phyloP scores from a whole-genome alignment of 306 rosid species.

The Pyrus communis region DNA sequence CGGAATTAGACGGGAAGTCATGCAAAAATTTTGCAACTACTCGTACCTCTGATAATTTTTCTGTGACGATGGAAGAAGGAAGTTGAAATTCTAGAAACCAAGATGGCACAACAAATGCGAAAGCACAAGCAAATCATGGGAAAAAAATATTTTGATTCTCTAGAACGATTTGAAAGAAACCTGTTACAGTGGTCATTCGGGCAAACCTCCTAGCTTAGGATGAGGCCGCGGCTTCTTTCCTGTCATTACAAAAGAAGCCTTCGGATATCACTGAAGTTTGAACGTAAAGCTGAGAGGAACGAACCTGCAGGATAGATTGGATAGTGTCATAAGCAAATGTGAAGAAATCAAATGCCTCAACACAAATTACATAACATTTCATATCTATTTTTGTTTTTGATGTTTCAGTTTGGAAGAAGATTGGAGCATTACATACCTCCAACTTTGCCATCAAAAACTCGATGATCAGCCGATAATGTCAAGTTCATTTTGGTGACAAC shows the following conservation, averaged over 20 bases:
- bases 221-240: conserved; percentile 1
- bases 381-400: neutral
- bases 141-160: conserved; percentile 19
- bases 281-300: conserved; percentile 63
- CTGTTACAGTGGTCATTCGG: conserved; percentile 17
- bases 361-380: neutral
- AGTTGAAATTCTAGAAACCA: conserved; percentile 3
- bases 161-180: conserved; percentile 10
- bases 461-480: conserved; percentile 91
- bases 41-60: conserved; percentile 1
- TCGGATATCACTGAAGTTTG: conserved; percentile 78
- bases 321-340: conserved; percentile 14
- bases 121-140: conserved; percentile 9
- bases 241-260: conserved; percentile 68
- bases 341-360: neutral
- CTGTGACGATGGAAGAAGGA: neutral
- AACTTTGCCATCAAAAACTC: conserved; percentile 88
- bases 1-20: neutral
- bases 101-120: conserved; percentile 22
- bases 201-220: conserved; percentile 20
- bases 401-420: neutral
- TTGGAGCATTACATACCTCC: conserved; percentile 46
- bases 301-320: conserved; percentile 51
- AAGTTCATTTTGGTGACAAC: conserved; percentile 66
- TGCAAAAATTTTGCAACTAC: conserved; percentile 22